Evolutionary conservation across 129 eudicot species (phyloP).

Genomic region (Erigeron canadensis): DNA sequence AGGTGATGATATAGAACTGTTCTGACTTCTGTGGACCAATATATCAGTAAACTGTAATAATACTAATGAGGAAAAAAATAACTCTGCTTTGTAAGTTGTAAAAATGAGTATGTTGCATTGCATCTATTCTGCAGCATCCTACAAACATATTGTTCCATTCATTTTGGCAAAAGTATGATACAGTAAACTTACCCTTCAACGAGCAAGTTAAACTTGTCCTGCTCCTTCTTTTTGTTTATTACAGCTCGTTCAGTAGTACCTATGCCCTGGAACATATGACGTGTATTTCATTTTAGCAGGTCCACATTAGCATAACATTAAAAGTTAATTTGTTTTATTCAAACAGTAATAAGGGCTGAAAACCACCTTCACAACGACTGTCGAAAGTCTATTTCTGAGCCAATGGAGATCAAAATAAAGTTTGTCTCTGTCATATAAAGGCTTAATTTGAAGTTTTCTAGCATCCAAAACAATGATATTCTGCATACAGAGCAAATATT

Average conservation of each 20-base stretch:
- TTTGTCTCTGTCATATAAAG: conserved; percentile 46
- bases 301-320: not conserved
- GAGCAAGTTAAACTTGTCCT: conserved; percentile 46
- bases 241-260: conserved; percentile 71
- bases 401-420: conserved; percentile 68
- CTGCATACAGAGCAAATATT: conserved; percentile 43
- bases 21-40: not conserved
- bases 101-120: not conserved
- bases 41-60: not conserved
- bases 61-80: not conserved
- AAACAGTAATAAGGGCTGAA: conserved; percentile 3
- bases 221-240: conserved; percentile 41
- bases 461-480: conserved; percentile 57
- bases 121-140: not conserved
- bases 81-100: not conserved
- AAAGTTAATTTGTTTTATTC: not conserved
- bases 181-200: conserved; percentile 76
- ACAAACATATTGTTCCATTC: not conserved
- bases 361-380: conserved; percentile 70
- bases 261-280: conserved; percentile 56
- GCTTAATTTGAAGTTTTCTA: conserved; percentile 55
- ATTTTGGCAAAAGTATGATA: not conserved
- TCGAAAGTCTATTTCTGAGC: conserved; percentile 57
- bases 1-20: conserved; percentile 15
- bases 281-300: conserved; percentile 7